Base-by-base conservation (phyloP, 495 filamentous ascomycete species). In the Xylaria telfairii region DNA sequence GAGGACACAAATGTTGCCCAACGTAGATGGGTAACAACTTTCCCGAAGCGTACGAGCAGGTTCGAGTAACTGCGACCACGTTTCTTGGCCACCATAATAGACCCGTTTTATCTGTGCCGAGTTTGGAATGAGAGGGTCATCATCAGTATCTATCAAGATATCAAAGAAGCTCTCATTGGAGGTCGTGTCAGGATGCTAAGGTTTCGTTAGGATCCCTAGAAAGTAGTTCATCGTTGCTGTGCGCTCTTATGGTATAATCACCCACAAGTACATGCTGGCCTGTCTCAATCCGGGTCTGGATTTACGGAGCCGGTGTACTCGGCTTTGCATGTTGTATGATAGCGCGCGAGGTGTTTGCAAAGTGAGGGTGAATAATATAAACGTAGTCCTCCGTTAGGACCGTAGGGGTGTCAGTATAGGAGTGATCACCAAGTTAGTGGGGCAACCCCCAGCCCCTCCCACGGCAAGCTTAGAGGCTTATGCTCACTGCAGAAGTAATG, bases 281-380 rank as follows among this genome's bases (percentile, higher is more conserved):
- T 56, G 26, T 56, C 51, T 56, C 51, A 26, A 56, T 56, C 51
- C 51, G 28, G 51, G 51, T 56, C 51, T 56, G 26, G n/a, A 56
- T 56, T 30, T 56, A 21, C 28, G 26, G 10, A 51, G 47, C n/a
- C 51, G 51, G 24, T 30, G 4, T 8, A 15, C 51, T 56, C 51
- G 51, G 24, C n/a, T 56, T 56, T 56, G 21, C 51, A 56, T 56
- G 26, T 56, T 15, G 26, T 56, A 51, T 42, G 13, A 13, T 30
- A 56, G n/a, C 15, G 6, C 51, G 51, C 51, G 51, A 56, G 4
- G 51, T 30, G 51, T 56, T 56, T 28, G 51, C 51, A 56, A 56
- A 56, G 26, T 56, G 15, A 56, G 7, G 26, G 51, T 30, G 51
- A 56, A 56, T 56, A 30, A 56, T n/a, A 15, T 42, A 42, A 42